Evolutionary conservation across 2,329 filamentous ascomycete species (phyloP), one percentile per base, ranked within the genome.

Genomic region (Alternaria sp.): DNA sequence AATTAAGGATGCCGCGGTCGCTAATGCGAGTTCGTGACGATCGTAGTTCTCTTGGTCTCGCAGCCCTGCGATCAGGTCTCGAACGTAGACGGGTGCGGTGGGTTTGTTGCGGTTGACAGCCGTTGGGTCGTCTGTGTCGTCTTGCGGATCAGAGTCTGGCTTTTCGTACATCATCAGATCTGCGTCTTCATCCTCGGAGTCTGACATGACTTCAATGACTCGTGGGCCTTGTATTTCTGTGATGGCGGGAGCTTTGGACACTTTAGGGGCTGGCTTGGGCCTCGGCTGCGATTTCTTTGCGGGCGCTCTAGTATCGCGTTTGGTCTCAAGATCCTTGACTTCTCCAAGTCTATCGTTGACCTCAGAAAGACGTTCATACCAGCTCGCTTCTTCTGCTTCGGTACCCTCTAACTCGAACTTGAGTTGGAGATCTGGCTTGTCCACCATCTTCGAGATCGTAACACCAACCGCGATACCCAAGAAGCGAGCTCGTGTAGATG

Each of bases 41-140:
- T 98, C 93, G 66, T 93, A 92, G 65, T 90, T 90, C 44, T 97
- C 92, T 0, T 86, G 87, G 65, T 96, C 91, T 48, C 91, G 85
- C 3, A 99, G 83, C 70, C 89, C 93, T 7, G 82, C 75, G 54
- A 98, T 88, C 10, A 98, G 83, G 68, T 96, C 92, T 44, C 93
- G 88, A 59, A 97, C 90, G 70, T 98, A 98, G 1, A 99, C 93
- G 1, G 95, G 95, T 0, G 92, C 86, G 57, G 86, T 90, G 23
- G 90, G 86, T 68, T 95, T 97, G 76, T 95, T 88, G 13, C 93
- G 86, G 56, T 90, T 89, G 46, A 98, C 85, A 17, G 97, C 81
- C 0, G 93, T 96, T 5, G 95, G 89, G 68, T 99, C 96, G 36
- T 97, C 93, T 56, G 97, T 93, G 0, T 92, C 94, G 72, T 99